Evolutionary conservation across 2,329 filamentous ascomycete genomes (phyloP).

Genomic region (Arthroderma uncinatum): DNA sequence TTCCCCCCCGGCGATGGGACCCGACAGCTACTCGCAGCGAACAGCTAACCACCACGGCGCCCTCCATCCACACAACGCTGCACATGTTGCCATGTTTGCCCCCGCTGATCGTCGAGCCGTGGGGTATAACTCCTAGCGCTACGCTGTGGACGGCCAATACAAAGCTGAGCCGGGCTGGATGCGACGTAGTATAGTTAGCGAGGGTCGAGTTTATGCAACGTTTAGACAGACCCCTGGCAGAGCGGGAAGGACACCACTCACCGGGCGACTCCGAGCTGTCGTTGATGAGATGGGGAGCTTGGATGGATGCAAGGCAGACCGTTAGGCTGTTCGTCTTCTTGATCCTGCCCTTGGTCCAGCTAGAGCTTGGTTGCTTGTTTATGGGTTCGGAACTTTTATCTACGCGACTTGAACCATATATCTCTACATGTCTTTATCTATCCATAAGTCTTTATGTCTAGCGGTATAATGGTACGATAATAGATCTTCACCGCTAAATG

Average conservation of each 20-base stretch:
- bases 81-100: not conserved
- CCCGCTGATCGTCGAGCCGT: not conserved
- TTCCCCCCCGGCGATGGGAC: not conserved
- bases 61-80: not conserved
- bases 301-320: not conserved
- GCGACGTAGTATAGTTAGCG: not conserved
- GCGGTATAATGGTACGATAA: too few relatives aligned
- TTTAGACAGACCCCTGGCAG: not conserved
- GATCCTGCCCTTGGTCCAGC: not conserved
- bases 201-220: not conserved
- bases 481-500: too few relatives aligned
- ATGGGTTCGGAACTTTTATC: too few relatives aligned
- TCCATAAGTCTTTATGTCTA: too few relatives aligned
- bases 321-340: not conserved
- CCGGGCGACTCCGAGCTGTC: not conserved
- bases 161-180: not conserved
- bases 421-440: too few relatives aligned
- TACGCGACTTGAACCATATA: too few relatives aligned
- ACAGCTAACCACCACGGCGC: not conserved
- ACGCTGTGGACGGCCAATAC: not conserved
- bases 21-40: not conserved
- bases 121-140: not conserved
- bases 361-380: too few relatives aligned
- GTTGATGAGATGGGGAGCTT: not conserved
- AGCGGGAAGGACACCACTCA: not conserved